Percentiles rank a stretch among this genome's conserved stretches.
These are phyloP conservation scores for Oryza meyeriana DNA, from an alignment of 176 grass and related monocot species.

Conservation along the genomic window DNA sequence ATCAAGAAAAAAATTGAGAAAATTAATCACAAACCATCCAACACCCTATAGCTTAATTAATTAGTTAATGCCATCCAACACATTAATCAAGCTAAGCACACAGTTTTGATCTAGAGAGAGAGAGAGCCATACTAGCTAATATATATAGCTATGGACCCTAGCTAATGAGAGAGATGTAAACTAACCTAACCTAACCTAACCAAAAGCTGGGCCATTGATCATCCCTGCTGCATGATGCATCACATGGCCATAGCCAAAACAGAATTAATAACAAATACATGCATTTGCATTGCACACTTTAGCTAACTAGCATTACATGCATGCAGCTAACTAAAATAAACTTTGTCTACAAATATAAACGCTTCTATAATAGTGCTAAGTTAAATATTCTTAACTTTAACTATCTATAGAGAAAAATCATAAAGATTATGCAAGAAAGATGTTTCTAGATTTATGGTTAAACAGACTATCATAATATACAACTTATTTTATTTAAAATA, in stretches of 20 bases:
- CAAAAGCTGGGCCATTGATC: background rate
- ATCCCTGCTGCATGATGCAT: background rate
- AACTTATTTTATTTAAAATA: too few relatives aligned
- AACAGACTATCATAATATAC: too few relatives aligned
- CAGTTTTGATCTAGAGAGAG: background rate
- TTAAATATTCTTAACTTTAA: too few relatives aligned
- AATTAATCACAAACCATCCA: background rate
- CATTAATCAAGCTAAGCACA: background rate
- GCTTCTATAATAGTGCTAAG: too few relatives aligned
- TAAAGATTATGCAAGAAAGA: too few relatives aligned
- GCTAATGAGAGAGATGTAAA: background rate
- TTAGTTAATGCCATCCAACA: background rate
- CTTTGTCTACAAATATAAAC: too few relatives aligned
- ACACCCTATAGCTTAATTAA: background rate
- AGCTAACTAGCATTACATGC: too few relatives aligned
- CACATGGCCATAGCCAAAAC: background rate
- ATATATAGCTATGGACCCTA: background rate
- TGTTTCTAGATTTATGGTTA: too few relatives aligned
- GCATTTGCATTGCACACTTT: too few relatives aligned
- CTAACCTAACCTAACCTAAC: background rate
- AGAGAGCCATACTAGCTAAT: background rate
- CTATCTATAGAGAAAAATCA: too few relatives aligned
- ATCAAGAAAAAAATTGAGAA: background rate
- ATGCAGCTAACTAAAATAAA: too few relatives aligned
- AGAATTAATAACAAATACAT: background rate